phyloP scores from a whole-genome alignment of 202 grass and related monocot species.

The Setaria italica region DNA sequence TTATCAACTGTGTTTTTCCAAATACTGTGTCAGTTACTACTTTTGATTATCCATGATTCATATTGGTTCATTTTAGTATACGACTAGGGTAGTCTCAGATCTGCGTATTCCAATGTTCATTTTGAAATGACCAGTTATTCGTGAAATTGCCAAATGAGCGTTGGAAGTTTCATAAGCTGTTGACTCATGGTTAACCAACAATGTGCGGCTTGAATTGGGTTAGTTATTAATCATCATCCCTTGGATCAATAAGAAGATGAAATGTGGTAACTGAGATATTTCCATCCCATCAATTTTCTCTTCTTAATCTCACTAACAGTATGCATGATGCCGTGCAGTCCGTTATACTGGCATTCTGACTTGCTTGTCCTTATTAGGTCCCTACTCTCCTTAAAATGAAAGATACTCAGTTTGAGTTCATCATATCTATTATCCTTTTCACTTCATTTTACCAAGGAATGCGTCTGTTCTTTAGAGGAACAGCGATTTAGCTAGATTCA shows the following conservation, averaged over 20 bases:
- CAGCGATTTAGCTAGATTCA: slow-evolving; percentile 7
- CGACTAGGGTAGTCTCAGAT: background rate
- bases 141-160: slow-evolving; percentile 2
- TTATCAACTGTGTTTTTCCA: background rate
- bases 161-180: slow-evolving; percentile 23
- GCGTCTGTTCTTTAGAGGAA: slow-evolving; percentile 6
- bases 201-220: slow-evolving; percentile 7
- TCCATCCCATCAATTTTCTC: background rate
- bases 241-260: slow-evolving; percentile 19
- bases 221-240: slow-evolving; percentile 4
- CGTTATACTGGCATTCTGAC: background rate
- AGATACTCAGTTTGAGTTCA: background rate
- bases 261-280: background rate
- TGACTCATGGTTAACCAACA: slow-evolving; percentile 20
- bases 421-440: background rate
- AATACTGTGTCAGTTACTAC: background rate
- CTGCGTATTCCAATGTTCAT: background rate
- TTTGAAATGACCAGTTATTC: slow-evolving; percentile 1
- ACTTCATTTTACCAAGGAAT: slow-evolving; percentile 7
- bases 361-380: background rate
- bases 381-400: background rate
- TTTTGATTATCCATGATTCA: background rate
- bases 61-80: slow-evolving; percentile 1
- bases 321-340: background rate
- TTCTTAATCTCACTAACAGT: slow-evolving; percentile 2